Base-by-base conservation (phyloP, 2,329 filamentous ascomycete genomes). In the Rhynchosporium agropyri region DNA sequence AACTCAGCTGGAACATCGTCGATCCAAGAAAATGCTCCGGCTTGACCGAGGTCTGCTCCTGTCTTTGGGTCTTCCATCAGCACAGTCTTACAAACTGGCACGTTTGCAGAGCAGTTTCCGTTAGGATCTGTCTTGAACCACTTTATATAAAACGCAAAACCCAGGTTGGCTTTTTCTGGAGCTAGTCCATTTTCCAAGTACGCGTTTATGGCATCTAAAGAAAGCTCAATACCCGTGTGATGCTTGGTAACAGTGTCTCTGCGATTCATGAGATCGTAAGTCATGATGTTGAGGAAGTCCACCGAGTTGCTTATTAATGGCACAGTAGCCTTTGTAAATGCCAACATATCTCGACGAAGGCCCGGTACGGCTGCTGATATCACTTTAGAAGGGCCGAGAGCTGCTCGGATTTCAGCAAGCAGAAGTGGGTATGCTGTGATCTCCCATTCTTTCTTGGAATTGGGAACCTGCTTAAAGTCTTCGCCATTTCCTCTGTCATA, bases 321-420 rank as follows among this genome's bases (percentile, higher is more conserved):
- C 0, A 87, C 77, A 15, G 82, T 85, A 7, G 81, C 76, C 2
- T 76, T 65, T 0, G 84, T 90, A 73, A 84, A 91, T 12, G 86
- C 88, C 51, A 91, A 82, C 81, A 91, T 84, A 69, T 91, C 89
- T 53, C 78, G 75, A 65, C 83, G 78, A 3, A 86, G 79, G 0
- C 86, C 89, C 0, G 89, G 89, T 0, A 89, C 86, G 7, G 89
- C 89, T 57, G 89, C 84, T 0, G 88, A 89, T 0, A 92, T 80
- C 12, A 87, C 74, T 69, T 85, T 88, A 59, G 80, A 70, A 10
- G 66, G 63, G 2, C 84, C 85, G 36, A 91, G 81, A 4, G 83
- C 83, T 0, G 75, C 68, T 61, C 87, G 85, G 31, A 90, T 77
- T 4, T 83, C 83, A 12, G 77, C 71, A 3, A 92, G 78, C 7